Percentiles rank a stretch among this genome's conserved stretches.
These are phyloP conservation scores for Fusarium fujikuroi DNA, from an alignment of 2,329 filamentous ascomycete species.

Conservation along the genomic window DNA sequence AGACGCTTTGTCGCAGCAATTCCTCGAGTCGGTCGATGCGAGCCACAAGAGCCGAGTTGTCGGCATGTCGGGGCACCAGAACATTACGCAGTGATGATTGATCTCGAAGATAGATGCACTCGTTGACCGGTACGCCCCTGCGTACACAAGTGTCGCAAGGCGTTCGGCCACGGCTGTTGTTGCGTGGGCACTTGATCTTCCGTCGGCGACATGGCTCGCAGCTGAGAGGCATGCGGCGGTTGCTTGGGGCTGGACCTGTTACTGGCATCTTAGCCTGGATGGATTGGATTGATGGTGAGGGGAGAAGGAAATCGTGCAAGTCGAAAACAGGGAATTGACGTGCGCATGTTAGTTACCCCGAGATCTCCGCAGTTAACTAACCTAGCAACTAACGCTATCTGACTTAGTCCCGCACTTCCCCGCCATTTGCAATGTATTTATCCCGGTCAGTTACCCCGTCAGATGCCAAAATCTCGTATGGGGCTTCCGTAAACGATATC, in stretches of 20 bases:
- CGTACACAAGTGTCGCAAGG: conserved; percentile 30
- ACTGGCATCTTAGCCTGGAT: neutral
- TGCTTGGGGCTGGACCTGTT: neutral
- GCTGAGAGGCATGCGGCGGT: conserved; percentile 26
- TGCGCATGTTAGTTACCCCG: neutral
- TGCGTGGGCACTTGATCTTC: conserved; percentile 32
- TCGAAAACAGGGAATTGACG: neutral
- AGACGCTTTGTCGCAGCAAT: neutral
- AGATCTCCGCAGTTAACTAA: neutral
- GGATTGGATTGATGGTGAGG: neutral
- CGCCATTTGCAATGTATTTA: neutral
- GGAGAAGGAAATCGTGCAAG: neutral
- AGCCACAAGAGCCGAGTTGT: neutral
- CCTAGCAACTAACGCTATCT: neutral
- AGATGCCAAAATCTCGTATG: no score
- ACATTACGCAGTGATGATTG: neutral
- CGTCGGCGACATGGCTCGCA: conserved; percentile 25
- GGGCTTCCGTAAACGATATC: no score
- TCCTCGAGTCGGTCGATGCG: conserved; percentile 1
- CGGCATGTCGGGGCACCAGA: neutral
- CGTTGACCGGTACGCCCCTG: conserved; percentile 15
- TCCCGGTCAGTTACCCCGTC: neutral
- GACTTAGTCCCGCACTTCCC: no score
- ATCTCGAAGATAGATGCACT: conserved; percentile 28
- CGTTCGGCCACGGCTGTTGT: conserved; percentile 8